Evolutionary conservation across 2,329 filamentous ascomycete genomes (phyloP).

Genomic region (Fusarium clavum): DNA sequence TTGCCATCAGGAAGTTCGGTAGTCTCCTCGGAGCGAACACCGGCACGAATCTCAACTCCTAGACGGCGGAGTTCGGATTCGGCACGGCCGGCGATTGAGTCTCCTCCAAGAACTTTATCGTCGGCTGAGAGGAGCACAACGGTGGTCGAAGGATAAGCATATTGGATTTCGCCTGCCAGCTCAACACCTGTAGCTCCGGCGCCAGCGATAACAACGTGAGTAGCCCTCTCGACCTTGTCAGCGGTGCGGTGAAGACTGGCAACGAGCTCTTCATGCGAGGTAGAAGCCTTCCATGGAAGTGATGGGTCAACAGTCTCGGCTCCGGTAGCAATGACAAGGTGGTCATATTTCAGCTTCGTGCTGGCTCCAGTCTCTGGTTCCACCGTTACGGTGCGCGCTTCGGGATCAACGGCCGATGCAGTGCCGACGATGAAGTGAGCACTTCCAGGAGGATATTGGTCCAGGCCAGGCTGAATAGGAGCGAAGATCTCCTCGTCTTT

Average conservation of each 20-base stretch:
- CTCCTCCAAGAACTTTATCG: constrained; percentile 57
- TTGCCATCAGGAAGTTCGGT: constrained; percentile 55
- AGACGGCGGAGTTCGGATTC: constrained; percentile 64
- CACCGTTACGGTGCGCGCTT: constrained; percentile 58
- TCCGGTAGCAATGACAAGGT: constrained; percentile 69
- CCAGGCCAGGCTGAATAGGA: constrained; percentile 62
- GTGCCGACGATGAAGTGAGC: constrained; percentile 65
- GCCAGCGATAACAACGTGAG: constrained; percentile 67
- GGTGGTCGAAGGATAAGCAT: constrained; percentile 62
- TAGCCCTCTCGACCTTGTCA: constrained; percentile 57
- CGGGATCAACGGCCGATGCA: constrained; percentile 56
- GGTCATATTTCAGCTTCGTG: constrained; percentile 59
- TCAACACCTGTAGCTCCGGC: constrained; percentile 68
- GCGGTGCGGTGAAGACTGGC: constrained; percentile 56
- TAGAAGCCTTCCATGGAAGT: constrained; percentile 65
- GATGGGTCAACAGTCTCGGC: constrained; percentile 55
- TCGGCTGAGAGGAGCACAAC: constrained; percentile 61
- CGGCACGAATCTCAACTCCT: constrained; percentile 60
- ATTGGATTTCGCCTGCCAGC: constrained; percentile 65
- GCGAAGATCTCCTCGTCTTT: constrained; percentile 63
- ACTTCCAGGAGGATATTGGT: constrained; percentile 60
- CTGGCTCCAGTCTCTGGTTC: constrained; percentile 29
- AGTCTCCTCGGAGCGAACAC: constrained; percentile 55
- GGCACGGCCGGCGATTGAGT: constrained; percentile 57
- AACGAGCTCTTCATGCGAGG: constrained; percentile 59